A percentile compares a stretch with the other conserved stretches of the same genome.
Evolutionary conservation across 164 flowering plant species (phyloP).

Genomic region (Taxillus chinensis): DNA sequence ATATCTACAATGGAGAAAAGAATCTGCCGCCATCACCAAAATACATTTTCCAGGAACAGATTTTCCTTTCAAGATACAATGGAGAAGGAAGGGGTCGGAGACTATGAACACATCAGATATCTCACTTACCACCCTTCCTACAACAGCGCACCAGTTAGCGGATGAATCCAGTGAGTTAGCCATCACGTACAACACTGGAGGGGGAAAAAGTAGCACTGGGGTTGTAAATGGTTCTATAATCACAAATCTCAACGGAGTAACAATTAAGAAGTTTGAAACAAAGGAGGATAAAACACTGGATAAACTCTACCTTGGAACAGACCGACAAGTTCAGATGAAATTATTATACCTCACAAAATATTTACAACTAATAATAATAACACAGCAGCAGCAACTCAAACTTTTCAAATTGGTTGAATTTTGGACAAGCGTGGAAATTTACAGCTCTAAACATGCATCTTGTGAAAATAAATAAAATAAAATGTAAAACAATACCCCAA

Average conservation of each 20-base stretch:
- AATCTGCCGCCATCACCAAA: conserved; percentile 18
- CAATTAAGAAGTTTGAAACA: background rate
- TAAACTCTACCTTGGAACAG: too few species aligned
- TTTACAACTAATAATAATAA: too few species aligned
- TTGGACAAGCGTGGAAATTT: too few species aligned
- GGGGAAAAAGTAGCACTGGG: background rate
- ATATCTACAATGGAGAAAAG: conserved; percentile 26
- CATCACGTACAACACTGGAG: conserved; percentile 15
- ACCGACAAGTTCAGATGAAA: too few species aligned
- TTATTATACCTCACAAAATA: too few species aligned
- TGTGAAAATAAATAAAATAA: too few species aligned
- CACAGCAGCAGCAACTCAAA: too few species aligned
- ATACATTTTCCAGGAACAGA: conserved; percentile 20
- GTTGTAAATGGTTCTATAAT: background rate
- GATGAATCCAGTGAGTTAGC: conserved; percentile 10
- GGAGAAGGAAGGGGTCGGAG: conserved; percentile 21
- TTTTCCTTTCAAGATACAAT: conserved; percentile 17
- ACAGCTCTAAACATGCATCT: too few species aligned
- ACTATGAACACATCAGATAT: conserved; percentile 17
- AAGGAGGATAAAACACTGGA: too few species aligned
- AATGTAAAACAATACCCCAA: too few species aligned
- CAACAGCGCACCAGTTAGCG: conserved; percentile 11
- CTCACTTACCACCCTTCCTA: conserved; percentile 36
- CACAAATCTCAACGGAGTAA: background rate
- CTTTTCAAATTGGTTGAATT: too few species aligned